Conservation (phyloP, 208 protist species). For the Blechomonas ayalai region DNA sequence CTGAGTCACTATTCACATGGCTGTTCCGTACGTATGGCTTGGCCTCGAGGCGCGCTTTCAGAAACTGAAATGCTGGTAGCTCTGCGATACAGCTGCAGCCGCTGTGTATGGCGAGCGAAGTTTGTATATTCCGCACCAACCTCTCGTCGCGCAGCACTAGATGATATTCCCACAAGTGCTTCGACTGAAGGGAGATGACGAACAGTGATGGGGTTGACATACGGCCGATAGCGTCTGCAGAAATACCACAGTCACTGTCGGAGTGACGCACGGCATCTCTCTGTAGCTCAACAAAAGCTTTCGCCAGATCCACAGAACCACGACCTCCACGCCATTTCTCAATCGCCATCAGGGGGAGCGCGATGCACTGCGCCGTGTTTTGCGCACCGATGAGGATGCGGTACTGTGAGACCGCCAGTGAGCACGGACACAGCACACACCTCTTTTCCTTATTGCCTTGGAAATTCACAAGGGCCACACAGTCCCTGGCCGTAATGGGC, state of each 20-base stretch:
- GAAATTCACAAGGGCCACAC: constrained; percentile 21
- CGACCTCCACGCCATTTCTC: constrained; percentile 24
- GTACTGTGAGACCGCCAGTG: constrained; percentile 21
- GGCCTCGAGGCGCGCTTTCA: too few species aligned
- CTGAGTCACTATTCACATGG: too few species aligned
- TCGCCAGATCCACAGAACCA: constrained; percentile 9
- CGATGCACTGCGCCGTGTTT: constrained; percentile 11
- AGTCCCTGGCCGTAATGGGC: constrained; percentile 19
- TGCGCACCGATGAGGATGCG: constrained; percentile 9
- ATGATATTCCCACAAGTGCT: constrained; percentile 31
- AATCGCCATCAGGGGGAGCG: constrained; percentile 49
- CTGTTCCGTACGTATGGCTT: too few species aligned
- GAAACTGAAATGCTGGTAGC: too few species aligned
- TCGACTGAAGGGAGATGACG: constrained; percentile 28
- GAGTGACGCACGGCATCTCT: too few species aligned
- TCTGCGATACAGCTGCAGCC: too few species aligned
- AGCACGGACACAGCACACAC: constrained; percentile 17
- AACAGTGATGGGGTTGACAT: too few species aligned
- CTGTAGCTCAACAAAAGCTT: too few species aligned
- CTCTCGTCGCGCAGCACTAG: constrained; percentile 21
- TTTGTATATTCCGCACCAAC: too few species aligned
- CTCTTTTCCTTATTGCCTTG: constrained; percentile 18
- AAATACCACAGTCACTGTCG: too few species aligned
- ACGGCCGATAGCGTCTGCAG: too few species aligned
- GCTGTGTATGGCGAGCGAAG: too few species aligned